A percentile compares a stretch with the other conserved stretches of the same genome.
Evolutionary conservation across 495 filamentous ascomycete genomes (phyloP).

Genomic region (Penicillium ochrochloron): DNA sequence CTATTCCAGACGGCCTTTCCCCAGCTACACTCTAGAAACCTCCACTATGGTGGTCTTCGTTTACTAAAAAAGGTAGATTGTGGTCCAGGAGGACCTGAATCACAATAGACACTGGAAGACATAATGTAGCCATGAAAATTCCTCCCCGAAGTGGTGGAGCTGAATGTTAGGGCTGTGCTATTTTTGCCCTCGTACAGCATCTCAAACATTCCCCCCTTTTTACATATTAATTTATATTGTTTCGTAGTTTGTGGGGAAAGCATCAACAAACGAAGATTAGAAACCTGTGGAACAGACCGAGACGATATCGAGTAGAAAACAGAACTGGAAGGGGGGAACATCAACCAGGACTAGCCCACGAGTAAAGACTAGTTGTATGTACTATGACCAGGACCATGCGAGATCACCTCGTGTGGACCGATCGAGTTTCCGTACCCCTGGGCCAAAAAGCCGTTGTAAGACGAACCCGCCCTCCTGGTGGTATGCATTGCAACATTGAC

Average conservation of each 20-base stretch:
- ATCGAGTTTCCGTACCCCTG: slow-evolving; percentile 32
- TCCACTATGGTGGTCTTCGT: slow-evolving; percentile 2
- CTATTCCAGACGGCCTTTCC: slow-evolving; percentile 26
- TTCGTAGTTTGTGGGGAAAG: slow-evolving; percentile 2
- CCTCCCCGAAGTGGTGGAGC: background rate
- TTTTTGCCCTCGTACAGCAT: background rate
- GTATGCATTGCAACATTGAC: slow-evolving; percentile 36
- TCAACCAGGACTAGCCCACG: background rate
- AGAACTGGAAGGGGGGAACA: slow-evolving; percentile 3
- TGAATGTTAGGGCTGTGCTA: slow-evolving; percentile 9
- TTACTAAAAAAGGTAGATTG: slow-evolving; percentile 1
- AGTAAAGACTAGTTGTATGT: background rate
- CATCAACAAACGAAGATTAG: slow-evolving; percentile 3
- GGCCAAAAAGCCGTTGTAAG: slow-evolving; percentile 33
- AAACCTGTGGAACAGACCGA: background rate
- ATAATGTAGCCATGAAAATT: background rate
- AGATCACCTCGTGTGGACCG: slow-evolving; percentile 34
- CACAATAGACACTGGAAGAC: background rate
- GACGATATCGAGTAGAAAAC: background rate
- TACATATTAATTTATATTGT: background rate
- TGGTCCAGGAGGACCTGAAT: background rate
- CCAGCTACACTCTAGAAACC: background rate
- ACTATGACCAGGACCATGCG: slow-evolving; percentile 21
- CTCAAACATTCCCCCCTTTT: background rate
- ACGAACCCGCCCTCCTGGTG: slow-evolving; percentile 33